Evolutionary conservation across 768 basidiomycete species (phyloP), one percentile per base, ranked within the genome.

Genomic region (Leccinum longicurvipes): DNA sequence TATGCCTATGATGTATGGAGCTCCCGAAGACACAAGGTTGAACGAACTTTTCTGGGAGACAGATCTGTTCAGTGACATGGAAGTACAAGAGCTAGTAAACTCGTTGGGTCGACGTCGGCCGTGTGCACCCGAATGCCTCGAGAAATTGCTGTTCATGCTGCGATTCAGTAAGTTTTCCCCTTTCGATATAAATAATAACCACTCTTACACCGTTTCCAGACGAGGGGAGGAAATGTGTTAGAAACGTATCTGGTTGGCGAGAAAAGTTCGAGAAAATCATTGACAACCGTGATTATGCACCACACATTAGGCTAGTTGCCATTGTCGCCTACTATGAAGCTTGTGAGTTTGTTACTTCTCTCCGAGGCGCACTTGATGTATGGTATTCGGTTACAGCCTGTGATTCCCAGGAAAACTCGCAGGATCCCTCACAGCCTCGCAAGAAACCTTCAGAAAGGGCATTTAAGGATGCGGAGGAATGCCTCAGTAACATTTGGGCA

Each of bases 301-400:
- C 57, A 5, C 57, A 67, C 7, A 50, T 67, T 2, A 57, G 56
- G 50, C 60, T 66, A 6, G 65, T 64, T 10, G 31, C 62, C 5
- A 57, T 66, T 11, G 57, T 66, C 1, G 65, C 65, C 17, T 66
- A 65, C 44, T 60, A 55, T 12, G 65, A 66, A 36, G 56, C 46
- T 7, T 47, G 65, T 67, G n/a, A 42, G 65, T 45, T n/a, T 19
- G 36, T 19, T 21, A 17, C 0, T 0, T 34, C 11, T 11, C 19
- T 21, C 3, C 2, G 17, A 17, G 2, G 2, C 32, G 8, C 19
- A 3, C 3, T 6, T 62, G 24, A 9, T 32, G 3, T 17, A 24
- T 3, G 21, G 8, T 14, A 19, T 32, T 11, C n/a, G 0, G 12
- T 48, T 36, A 5, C 27, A 66, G 65, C 56, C 24, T 59, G n/a